Base-by-base conservation (phyloP, 345 rosid genomes). In the Barbarea vulgaris region DNA sequence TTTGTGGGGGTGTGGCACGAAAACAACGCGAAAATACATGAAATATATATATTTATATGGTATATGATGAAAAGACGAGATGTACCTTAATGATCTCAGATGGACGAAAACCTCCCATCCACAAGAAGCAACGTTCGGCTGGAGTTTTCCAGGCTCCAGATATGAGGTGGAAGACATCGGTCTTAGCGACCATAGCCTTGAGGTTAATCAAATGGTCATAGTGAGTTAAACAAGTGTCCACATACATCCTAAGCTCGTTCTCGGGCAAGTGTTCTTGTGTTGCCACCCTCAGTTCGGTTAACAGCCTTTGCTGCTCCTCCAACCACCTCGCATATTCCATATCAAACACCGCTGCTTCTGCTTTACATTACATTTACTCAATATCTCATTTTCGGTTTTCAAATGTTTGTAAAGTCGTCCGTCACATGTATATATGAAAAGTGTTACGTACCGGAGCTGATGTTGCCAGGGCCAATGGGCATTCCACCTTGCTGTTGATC, bases 141-240 rank as follows among this genome's bases (percentile, higher is more conserved):
- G 98, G 99, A 64, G 99, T 82, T 87, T 86, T 93, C 99, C 99
- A 96, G 80, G 84, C 83, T 53, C 99, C 99, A 47, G 99, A 93
- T 8, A 90, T 85, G 25, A 96, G 88, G 67, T 96, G 98, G 71
- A 96, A 96, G 30, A 93, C 97, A 72, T 96, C 99, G 11, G 91
- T 73, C 60, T 89, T 91, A 53, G 93, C 96, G 3, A 88, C 83
- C 87, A 91, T 84, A 55, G 85, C 78, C 79, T 88, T 96, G 5
- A 96, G 91, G 81, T 83, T 87, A 75, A 96, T 83, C 56, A 93
- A 24, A 81, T 88, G 91, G 64, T 93, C 97, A 53, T 83, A 85
- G 76, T 96, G 99, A 28, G 89, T 90, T 69, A 96, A 69, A 72
- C 88, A 84, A 69, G 84, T 84, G 77, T 89, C 97, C 30, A 96